phyloP scores from a whole-genome alignment of 106 monocot species.

The Acorus calamus region DNA sequence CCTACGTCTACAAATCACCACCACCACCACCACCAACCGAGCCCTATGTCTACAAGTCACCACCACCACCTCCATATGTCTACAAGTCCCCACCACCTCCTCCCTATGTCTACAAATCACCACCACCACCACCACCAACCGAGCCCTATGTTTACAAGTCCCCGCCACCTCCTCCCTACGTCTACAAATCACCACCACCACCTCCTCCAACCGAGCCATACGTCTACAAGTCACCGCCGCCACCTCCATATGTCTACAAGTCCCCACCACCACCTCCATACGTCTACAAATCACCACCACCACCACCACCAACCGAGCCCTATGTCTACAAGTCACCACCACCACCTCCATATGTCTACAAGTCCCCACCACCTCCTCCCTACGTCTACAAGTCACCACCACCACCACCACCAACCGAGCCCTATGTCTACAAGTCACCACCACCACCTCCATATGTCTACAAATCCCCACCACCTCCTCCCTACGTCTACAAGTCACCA shows the following conservation, averaged over 20 bases:
- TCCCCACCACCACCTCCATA: conserved; percentile 6
- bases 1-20: conserved; percentile 13
- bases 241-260: neutral
- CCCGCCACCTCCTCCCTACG: too few relatives aligned
- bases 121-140: neutral
- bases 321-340: conserved; percentile 6
- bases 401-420: conserved; percentile 15
- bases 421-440: conserved; percentile 8
- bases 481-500: conserved; percentile 14
- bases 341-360: neutral
- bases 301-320: conserved; percentile 6
- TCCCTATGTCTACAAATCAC: conserved; percentile 3
- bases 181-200: conserved; percentile 5
- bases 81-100: conserved; percentile 11
- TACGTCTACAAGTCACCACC: conserved; percentile 3
- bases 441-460: conserved; percentile 1
- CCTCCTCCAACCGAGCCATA: neutral
- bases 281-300: neutral
- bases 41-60: conserved; percentile 16
- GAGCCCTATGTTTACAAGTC: neutral
- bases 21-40: conserved; percentile 1
- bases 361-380: conserved; percentile 1
- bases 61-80: conserved; percentile 10
- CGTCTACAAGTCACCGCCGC: neutral
- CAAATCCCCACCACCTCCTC: neutral